These are phyloP conservation scores for Zygosaccharomyces sapae DNA, from an alignment of 1,139 yeast genomes.

Conservation along the genomic window DNA sequence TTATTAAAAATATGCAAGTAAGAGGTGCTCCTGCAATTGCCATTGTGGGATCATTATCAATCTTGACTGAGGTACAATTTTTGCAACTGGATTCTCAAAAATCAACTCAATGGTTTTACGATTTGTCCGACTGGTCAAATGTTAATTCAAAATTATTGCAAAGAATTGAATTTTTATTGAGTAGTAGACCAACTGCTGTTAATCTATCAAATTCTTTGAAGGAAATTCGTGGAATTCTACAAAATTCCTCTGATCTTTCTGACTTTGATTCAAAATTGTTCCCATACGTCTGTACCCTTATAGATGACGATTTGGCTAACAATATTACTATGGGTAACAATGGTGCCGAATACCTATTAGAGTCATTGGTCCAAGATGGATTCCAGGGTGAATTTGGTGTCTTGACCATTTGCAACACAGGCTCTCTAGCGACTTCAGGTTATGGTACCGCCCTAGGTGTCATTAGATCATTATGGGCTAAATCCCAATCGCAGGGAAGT, in stretches of 20 bases:
- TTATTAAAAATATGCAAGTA: conserved; percentile 86
- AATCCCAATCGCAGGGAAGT: conserved; percentile 35
- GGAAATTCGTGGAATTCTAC: conserved; percentile 49
- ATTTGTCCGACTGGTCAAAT: conserved; percentile 29
- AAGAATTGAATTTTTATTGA: conserved; percentile 60
- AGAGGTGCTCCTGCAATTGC: conserved; percentile 99
- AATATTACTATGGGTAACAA: conserved; percentile 74
- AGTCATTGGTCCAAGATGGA: conserved; percentile 44
- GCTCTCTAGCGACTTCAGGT: conserved; percentile 93
- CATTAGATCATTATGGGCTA: conserved; percentile 64
- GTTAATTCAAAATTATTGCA: conserved; percentile 39
- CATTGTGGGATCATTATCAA: conserved; percentile 81
- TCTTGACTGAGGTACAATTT: conserved; percentile 59
- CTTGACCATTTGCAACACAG: conserved; percentile 80
- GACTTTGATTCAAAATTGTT: conserved; percentile 42
- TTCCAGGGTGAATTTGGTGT: conserved; percentile 70
- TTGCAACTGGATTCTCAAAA: conserved; percentile 26
- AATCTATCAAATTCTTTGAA: conserved; percentile 76
- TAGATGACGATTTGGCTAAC: conserved; percentile 71
- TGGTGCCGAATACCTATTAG: conserved; percentile 67
- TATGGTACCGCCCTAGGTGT: conserved; percentile 96
- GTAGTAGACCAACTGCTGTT: conserved; percentile 93
- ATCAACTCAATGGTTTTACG: conserved; percentile 36
- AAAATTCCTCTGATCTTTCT: conserved; percentile 28
- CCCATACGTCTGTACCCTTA: conserved; percentile 54